Evolutionary conservation across 2,329 filamentous ascomycete genomes (phyloP).

Genomic region (Penicillium digitatum): DNA sequence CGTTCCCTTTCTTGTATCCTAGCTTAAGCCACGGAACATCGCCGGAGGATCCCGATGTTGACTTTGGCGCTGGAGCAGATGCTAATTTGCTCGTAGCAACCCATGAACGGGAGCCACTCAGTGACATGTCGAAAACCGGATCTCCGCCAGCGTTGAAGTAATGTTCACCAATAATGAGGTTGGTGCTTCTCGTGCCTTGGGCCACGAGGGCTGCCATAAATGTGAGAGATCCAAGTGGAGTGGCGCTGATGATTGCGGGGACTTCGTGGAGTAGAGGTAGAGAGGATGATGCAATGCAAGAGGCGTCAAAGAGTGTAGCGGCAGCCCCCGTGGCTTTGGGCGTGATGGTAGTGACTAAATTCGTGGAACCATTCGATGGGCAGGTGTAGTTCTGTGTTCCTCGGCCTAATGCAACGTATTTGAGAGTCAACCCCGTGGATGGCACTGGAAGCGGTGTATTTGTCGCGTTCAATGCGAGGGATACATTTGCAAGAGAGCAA

Average conservation of each 20-base stretch:
- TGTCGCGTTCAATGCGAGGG: conserved; percentile 20
- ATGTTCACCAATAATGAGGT: conserved; percentile 36
- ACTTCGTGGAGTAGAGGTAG: conserved; percentile 29
- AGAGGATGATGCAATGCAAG: conserved; percentile 34
- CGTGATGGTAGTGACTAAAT: conserved; percentile 2
- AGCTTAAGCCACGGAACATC: conserved; percentile 38
- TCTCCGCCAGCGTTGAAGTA: conserved; percentile 29
- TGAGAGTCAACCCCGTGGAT: conserved; percentile 32
- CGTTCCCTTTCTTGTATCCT: conserved; percentile 23
- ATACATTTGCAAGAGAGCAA: conserved; percentile 19
- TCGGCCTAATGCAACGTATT: conserved; percentile 45
- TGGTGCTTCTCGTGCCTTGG: conserved; percentile 13
- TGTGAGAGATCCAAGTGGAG: conserved; percentile 29
- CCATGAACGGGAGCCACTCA: conserved; percentile 25
- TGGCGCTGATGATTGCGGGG: conserved; percentile 17
- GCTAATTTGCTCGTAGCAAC: conserved; percentile 26
- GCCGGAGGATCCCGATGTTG: conserved; percentile 8
- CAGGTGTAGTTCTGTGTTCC: conserved; percentile 54
- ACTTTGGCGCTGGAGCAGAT: conserved; percentile 24
- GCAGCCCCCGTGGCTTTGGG: conserved; percentile 44
- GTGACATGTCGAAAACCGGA: conserved; percentile 34
- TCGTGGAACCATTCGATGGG: conserved; percentile 18
- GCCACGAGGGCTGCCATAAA: conserved; percentile 21
- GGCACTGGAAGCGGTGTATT: conserved; percentile 29
- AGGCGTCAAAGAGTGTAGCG: conserved; percentile 46